phyloP scores from a whole-genome alignment of 169 alveolate species.

The Eimeria brunetti region DNA sequence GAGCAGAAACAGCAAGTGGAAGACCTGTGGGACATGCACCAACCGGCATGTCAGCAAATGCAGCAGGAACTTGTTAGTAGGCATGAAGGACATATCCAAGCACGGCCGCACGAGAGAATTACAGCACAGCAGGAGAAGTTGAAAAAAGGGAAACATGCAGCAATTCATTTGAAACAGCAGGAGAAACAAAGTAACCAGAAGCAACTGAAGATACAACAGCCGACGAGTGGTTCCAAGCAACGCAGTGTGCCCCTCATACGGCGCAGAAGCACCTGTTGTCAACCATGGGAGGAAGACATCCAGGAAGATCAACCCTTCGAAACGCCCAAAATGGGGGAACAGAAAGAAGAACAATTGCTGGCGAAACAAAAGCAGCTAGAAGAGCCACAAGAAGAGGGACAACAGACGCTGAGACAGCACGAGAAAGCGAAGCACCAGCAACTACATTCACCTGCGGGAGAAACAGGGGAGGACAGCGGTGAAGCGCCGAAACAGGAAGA shows the following conservation, averaged over 20 bases:
- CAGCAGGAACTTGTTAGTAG: background rate
- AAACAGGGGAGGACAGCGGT: background rate
- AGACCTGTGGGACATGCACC: slow-evolving; percentile 8
- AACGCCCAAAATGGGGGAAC: background rate
- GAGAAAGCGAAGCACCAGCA: background rate
- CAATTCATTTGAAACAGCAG: background rate
- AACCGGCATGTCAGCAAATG: background rate
- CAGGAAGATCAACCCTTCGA: background rate
- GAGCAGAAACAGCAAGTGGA: slow-evolving; percentile 23
- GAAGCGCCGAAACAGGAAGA: background rate
- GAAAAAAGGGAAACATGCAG: background rate
- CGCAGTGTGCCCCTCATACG: slow-evolving; percentile 3
- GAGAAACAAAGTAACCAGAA: background rate
- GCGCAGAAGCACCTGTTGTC: background rate
- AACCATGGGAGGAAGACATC: background rate
- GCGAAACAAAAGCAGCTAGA: background rate
- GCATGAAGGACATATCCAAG: slow-evolving; percentile 14
- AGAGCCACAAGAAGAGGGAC: background rate
- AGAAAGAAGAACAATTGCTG: background rate
- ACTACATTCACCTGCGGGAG: background rate
- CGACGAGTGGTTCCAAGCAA: background rate
- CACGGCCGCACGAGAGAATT: background rate
- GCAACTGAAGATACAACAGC: background rate
- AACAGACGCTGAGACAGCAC: background rate
- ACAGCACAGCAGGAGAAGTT: background rate